These are phyloP conservation scores for Ministeria vibrans DNA, from an alignment of 78 protist species.

Conservation along the genomic window DNA sequence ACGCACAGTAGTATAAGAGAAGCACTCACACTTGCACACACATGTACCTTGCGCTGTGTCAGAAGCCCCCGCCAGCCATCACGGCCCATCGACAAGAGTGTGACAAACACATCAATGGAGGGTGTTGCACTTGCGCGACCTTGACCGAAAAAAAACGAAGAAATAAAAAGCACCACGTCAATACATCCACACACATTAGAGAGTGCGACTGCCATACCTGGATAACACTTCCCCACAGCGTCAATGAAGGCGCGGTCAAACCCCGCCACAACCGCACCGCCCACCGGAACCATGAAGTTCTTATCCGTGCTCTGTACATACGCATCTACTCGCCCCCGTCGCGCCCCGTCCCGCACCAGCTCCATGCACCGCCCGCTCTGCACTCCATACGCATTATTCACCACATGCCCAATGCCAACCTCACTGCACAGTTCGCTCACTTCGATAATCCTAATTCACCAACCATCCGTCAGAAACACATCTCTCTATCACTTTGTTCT, in stretches of 20 bases:
- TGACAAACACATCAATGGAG: constrained; percentile 82
- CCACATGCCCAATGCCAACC: constrained; percentile 71
- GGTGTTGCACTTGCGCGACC: constrained; percentile 89
- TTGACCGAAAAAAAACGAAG: constrained; percentile 24
- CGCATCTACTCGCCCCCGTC: constrained; percentile 74
- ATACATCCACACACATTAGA: neutral
- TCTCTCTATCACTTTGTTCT: too few relatives aligned
- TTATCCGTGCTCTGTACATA: constrained; percentile 95
- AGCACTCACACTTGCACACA: neutral
- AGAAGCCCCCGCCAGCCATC: constrained; percentile 36
- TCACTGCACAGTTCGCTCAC: constrained; percentile 70
- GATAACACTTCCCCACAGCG: constrained; percentile 30
- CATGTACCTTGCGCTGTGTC: neutral
- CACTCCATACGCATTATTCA: constrained; percentile 98
- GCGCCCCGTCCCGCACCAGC: constrained; percentile 24
- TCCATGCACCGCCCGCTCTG: constrained; percentile 54
- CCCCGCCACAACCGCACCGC: constrained; percentile 83
- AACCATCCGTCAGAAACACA: neutral
- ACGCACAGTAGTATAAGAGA: neutral
- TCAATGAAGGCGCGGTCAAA: constrained; percentile 24
- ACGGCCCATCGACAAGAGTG: constrained; percentile 86
- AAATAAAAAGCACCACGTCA: neutral
- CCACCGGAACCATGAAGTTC: constrained; percentile 98
- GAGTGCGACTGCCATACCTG: constrained; percentile 2
- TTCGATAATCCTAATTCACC: constrained; percentile 30